A percentile compares a stretch with the other conserved stretches of the same genome.
These are phyloP conservation scores for Yarrowia phangngaensis DNA, from an alignment of 805 yeast species.

Conservation along the genomic window DNA sequence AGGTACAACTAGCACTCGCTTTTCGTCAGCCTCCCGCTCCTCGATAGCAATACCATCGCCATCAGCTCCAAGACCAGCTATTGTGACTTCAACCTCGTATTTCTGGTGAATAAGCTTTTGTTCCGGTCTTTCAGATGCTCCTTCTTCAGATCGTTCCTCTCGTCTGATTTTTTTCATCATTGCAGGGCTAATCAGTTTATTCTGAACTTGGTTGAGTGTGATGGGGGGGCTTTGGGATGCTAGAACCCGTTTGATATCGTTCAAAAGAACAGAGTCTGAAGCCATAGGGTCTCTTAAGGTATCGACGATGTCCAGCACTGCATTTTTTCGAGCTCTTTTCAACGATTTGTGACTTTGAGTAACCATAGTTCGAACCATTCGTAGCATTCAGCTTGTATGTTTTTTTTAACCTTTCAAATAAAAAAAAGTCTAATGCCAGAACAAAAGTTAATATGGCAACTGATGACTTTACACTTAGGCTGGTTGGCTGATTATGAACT, in stretches of 20 bases:
- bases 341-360: constrained; percentile 21
- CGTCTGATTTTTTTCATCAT: constrained; percentile 11
- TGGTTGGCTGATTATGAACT: too few relatives aligned
- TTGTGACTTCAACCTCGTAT: constrained; percentile 46
- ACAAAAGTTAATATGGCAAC: too few relatives aligned
- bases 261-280: constrained; percentile 71
- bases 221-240: not conserved
- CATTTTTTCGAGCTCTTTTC: constrained; percentile 16
- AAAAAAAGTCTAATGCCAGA: not conserved
- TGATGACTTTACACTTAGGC: too few relatives aligned
- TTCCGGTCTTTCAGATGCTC: not conserved
- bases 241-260: constrained; percentile 52
- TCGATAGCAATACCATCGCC: constrained; percentile 63
- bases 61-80: constrained; percentile 61
- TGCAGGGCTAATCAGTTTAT: constrained; percentile 10
- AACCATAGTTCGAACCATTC: constrained; percentile 14
- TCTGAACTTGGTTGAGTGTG: constrained; percentile 15
- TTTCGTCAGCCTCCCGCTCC: constrained; percentile 9
- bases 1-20: constrained; percentile 69
- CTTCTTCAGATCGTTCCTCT: constrained; percentile 5
- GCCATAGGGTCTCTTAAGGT: constrained; percentile 60
- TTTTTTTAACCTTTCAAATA: not conserved
- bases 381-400: not conserved
- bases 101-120: constrained; percentile 13
- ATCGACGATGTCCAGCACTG: constrained; percentile 16